Conservation (phyloP, 73 alveolate species). For the Tetrahymena thermophila region DNA sequence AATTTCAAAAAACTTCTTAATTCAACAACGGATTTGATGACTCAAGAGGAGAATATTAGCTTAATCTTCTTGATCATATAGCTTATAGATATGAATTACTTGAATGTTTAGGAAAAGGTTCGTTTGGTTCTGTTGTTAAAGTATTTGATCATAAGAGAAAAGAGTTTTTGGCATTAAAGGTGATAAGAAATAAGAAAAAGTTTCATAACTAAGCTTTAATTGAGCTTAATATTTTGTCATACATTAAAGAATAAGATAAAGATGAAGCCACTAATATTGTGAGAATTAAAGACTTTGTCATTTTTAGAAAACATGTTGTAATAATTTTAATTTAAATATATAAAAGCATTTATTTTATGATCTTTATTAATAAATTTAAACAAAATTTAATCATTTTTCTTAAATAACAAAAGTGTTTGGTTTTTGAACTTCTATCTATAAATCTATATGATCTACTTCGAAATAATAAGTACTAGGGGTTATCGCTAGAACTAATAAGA, state of each 20-base stretch:
- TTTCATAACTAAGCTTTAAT: slow-evolving; percentile 68
- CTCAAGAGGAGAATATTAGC: slow-evolving; percentile 69
- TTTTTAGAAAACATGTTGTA: slow-evolving; percentile 71
- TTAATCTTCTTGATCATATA: slow-evolving; percentile 67
- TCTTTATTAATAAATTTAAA: no score
- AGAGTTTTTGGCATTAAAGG: slow-evolving; percentile 74
- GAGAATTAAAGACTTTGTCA: slow-evolving; percentile 59
- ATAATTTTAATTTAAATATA: neutral
- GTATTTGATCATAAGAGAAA: slow-evolving; percentile 70
- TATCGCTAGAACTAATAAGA: slow-evolving; percentile 66
- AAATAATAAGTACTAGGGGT: slow-evolving; percentile 74
- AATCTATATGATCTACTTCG: slow-evolving; percentile 85
- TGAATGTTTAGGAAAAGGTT: slow-evolving; percentile 84
- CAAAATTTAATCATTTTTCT: neutral
- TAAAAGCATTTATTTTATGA: no score
- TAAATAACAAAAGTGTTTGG: slow-evolving; percentile 45
- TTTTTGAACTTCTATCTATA: slow-evolving; percentile 56
- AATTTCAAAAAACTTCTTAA: neutral
- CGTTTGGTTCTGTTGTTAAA: slow-evolving; percentile 83
- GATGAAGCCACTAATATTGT: slow-evolving; percentile 43
- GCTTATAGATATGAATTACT: slow-evolving; percentile 80
- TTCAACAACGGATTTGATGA: slow-evolving; percentile 78
- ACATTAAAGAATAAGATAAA: slow-evolving; percentile 41
- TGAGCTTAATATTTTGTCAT: slow-evolving; percentile 65
- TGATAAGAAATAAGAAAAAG: slow-evolving; percentile 63